A percentile compares a stretch with the other conserved stretches of the same genome.
phyloP scores from a whole-genome alignment of 176 grass and related monocot species.

The Leersia perrieri region DNA sequence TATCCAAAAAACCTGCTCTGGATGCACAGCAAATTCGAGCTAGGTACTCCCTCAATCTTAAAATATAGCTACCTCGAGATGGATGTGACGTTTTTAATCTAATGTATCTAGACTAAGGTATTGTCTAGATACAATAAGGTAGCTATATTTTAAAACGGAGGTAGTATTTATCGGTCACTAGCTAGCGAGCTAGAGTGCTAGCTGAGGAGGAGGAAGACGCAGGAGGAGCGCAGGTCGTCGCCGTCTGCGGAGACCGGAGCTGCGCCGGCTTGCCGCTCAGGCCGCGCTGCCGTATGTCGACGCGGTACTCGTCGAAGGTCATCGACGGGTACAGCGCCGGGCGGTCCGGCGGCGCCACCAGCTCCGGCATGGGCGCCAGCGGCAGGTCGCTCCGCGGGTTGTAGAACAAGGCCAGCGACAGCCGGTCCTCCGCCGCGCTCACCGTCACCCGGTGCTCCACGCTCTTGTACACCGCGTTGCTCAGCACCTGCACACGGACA shows the following conservation, averaged over 20 bases:
- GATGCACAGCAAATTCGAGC: no score
- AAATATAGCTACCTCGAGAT: no score
- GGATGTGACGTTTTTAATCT: no score
- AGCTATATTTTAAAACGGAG: no score
- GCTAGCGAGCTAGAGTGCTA: background rate
- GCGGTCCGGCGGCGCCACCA: slow-evolving; percentile 36
- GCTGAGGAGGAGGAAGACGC: background rate
- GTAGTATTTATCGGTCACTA: no score
- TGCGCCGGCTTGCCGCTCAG: slow-evolving; percentile 62
- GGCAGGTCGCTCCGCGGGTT: slow-evolving; percentile 67
- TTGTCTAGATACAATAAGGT: no score
- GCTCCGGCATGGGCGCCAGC: slow-evolving; percentile 53
- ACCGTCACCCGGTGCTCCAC: slow-evolving; percentile 77
- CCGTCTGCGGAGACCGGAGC: slow-evolving; percentile 41
- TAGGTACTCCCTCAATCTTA: no score
- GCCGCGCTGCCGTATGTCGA: slow-evolving; percentile 56
- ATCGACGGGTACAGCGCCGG: slow-evolving; percentile 66
- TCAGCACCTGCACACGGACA: slow-evolving; percentile 53
- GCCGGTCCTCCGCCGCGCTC: slow-evolving; percentile 49
- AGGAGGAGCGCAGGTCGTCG: background rate
- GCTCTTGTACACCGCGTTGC: slow-evolving; percentile 79
- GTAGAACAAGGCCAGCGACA: slow-evolving; percentile 91
- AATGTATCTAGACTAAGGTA: no score
- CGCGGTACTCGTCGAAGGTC: slow-evolving; percentile 79
- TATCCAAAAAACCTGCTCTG: background rate